Evolutionary conservation across 495 filamentous ascomycete genomes (phyloP).

Genomic region (Staphylotrichum longicolle): DNA sequence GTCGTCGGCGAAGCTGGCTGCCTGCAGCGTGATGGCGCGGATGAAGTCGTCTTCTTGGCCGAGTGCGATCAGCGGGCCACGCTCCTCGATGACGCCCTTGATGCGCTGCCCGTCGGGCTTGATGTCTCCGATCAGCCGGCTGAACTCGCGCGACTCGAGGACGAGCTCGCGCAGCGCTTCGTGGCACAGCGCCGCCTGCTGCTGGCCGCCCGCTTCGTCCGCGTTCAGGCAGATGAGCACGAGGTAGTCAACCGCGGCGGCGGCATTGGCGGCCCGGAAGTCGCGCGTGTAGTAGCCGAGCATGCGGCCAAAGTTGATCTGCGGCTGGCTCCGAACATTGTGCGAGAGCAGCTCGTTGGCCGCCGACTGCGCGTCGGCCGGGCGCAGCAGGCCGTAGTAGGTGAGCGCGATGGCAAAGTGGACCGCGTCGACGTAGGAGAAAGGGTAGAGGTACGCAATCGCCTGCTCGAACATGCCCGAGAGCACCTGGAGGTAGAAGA

Average conservation of each 20-base stretch:
- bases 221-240: slow-evolving; percentile 88
- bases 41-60: slow-evolving; percentile 78
- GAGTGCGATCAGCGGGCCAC: slow-evolving; percentile 78
- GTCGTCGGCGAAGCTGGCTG: slow-evolving; percentile 87
- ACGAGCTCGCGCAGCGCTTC: slow-evolving; percentile 94
- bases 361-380: slow-evolving; percentile 67
- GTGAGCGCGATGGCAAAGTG: slow-evolving; percentile 89
- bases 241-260: slow-evolving; percentile 90
- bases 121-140: slow-evolving; percentile 89
- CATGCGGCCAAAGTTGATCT: slow-evolving; percentile 92
- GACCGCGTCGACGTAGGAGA: slow-evolving; percentile 85
- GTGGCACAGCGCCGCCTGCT: slow-evolving; percentile 80
- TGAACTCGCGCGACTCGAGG: slow-evolving; percentile 90
- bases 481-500: slow-evolving; percentile 86
- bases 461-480: slow-evolving; percentile 96
- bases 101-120: slow-evolving; percentile 75
- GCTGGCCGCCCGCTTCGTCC: slow-evolving; percentile 73
- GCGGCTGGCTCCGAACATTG: slow-evolving; percentile 70
- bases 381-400: slow-evolving; percentile 88
- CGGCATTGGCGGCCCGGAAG: slow-evolving; percentile 84
- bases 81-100: slow-evolving; percentile 82
- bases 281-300: slow-evolving; percentile 92
- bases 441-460: slow-evolving; percentile 81
- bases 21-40: slow-evolving; percentile 80
- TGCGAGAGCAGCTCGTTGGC: slow-evolving; percentile 70